Evolutionary conservation across 139 green algal species (phyloP), one percentile per base, ranked within the genome.

Genomic region (Pleodorina starrii): DNA sequence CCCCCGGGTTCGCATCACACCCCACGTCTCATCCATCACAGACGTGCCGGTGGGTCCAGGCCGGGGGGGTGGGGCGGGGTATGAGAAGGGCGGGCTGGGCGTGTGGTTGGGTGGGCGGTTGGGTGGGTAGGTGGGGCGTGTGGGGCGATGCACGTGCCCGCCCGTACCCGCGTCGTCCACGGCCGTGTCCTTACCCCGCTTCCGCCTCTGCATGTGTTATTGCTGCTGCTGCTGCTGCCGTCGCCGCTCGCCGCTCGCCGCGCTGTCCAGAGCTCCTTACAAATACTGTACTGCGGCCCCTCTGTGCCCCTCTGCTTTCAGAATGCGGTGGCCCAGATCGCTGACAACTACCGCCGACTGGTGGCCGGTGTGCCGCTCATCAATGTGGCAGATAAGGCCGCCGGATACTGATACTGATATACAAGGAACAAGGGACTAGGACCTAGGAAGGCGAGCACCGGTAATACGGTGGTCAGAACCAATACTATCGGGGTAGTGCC

Each of bases 21-120:
- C 94, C n/a, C 94, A 96, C 75, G 91, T 95, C 36, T 92, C 91
- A 29, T 90, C 84, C 83, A 93, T 94, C 72, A 96, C 94, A 44
- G 89, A 95, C 72, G 92, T 93, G 46, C 66, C 83, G 66, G 83
- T 80, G 83, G 42, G 80, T 35, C 42, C 9, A 1, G 16, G 27
- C 3, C 23, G 43, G 27, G 43, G 16, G 27, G 0, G 43, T 38
- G 44, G 11, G 23, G 75, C 4, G 12, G 46, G 16, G 75, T 36
- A 35, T 10, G 16, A 25, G 32, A 21, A 44, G 17, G 32, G 27
- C 17, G 10, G 66, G 43, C 29, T 43, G 32, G 27, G 66, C 4
- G 66, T 23, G 66, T 21, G 66, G 10, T 6, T 46, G 32, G 6
- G n/a, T 44, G 66, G 32, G 66, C 29, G 32, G 9, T 44, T 21